Evolutionary conservation across 164 flowering plant genomes (phyloP).

Genomic region (Buxus sempervirens): DNA sequence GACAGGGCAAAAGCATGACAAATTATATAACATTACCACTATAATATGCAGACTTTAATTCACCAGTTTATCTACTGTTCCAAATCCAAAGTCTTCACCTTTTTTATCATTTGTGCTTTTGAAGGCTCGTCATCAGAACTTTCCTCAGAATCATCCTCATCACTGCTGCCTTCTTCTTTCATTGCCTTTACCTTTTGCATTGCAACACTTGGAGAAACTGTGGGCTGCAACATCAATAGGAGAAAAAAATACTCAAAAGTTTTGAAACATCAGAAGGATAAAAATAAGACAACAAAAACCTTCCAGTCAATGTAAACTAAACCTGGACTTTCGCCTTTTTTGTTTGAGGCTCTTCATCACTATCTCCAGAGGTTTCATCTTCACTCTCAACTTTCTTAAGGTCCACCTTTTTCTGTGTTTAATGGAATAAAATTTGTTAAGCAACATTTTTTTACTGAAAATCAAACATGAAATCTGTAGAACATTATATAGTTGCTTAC

Average conservation of each 20-base stretch:
- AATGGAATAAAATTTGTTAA: too few relatives aligned
- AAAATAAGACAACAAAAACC: too few relatives aligned
- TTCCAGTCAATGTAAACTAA: background rate
- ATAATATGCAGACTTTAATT: too few relatives aligned
- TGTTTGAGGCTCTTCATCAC: conserved; percentile 39
- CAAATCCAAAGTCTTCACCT: conserved; percentile 6
- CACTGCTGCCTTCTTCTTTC: conserved; percentile 27
- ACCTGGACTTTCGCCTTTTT: conserved; percentile 27
- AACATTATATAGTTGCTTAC: too few relatives aligned
- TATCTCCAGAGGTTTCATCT: conserved; percentile 41
- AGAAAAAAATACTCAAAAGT: background rate
- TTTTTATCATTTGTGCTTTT: conserved; percentile 14
- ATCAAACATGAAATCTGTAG: too few relatives aligned
- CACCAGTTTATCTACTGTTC: too few relatives aligned
- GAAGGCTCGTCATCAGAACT: conserved; percentile 36
- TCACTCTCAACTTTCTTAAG: conserved; percentile 12
- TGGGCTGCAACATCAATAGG: conserved; percentile 3
- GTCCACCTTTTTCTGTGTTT: background rate
- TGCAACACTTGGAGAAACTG: conserved; percentile 9
- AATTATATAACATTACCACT: too few relatives aligned
- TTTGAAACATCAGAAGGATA: too few relatives aligned
- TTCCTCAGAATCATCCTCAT: conserved; percentile 24
- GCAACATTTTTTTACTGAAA: too few relatives aligned
- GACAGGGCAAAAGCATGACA: background rate
- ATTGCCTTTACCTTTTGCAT: conserved; percentile 12